These are phyloP conservation scores for Jaapia argillacea DNA, from an alignment of 768 basidiomycete species.

Conservation along the genomic window DNA sequence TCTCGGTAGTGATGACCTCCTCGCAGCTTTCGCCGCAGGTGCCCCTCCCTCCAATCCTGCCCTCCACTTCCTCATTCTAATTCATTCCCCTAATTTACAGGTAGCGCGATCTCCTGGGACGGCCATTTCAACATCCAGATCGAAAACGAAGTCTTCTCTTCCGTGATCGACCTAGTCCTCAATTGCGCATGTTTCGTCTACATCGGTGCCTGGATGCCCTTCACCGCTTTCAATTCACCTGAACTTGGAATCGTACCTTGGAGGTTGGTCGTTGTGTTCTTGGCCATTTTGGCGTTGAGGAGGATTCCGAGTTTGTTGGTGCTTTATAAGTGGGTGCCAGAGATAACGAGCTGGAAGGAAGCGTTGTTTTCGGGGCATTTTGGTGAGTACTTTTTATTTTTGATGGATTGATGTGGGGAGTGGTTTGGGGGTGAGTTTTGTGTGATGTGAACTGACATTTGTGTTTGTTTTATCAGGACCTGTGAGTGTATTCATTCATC, in stretches of 20 bases:
- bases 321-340: slow-evolving; percentile 80
- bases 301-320: slow-evolving; percentile 72
- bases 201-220: slow-evolving; percentile 82
- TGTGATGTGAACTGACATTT: neutral
- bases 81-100: slow-evolving; percentile 32
- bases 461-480: slow-evolving; percentile 29
- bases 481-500: slow-evolving; percentile 23
- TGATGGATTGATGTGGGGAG: neutral
- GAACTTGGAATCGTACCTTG: slow-evolving; percentile 57
- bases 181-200: slow-evolving; percentile 78
- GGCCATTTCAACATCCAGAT: slow-evolving; percentile 72
- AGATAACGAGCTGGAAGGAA: slow-evolving; percentile 76
- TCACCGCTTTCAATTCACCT: slow-evolving; percentile 42
- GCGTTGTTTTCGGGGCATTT: slow-evolving; percentile 92
- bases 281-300: slow-evolving; percentile 63
- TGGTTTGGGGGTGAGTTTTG: too few species aligned
- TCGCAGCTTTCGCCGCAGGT: slow-evolving; percentile 86
- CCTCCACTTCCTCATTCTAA: too few species aligned
- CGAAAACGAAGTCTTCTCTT: slow-evolving; percentile 80
- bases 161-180: slow-evolving; percentile 82
- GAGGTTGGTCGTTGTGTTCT: slow-evolving; percentile 57
- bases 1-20: slow-evolving; percentile 78
- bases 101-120: slow-evolving; percentile 89
- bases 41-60: too few species aligned
- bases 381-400: slow-evolving; percentile 29